phyloP scores from a whole-genome alignment of 352 stramenopile species.

The Aphanomyces invadans region DNA sequence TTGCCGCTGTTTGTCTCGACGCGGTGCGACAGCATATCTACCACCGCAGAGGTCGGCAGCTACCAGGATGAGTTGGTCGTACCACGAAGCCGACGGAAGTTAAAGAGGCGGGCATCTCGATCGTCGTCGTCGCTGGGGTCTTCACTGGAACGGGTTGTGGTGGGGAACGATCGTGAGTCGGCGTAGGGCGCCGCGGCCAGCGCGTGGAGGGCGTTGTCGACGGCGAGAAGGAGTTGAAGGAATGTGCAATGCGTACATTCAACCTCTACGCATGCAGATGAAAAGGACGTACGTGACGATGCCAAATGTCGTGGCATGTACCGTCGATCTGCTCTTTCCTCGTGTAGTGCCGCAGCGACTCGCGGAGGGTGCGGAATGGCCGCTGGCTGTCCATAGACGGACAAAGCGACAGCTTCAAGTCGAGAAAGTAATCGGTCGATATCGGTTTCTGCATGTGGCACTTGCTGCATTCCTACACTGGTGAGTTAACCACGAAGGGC shows the following conservation, averaged over 20 bases:
- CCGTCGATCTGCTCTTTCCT: conserved; percentile 20
- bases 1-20: background rate
- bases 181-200: background rate
- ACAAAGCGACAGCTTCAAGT: conserved; percentile 20
- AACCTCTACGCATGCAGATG: background rate
- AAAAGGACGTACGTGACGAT: background rate
- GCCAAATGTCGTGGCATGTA: background rate
- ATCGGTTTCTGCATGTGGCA: conserved; percentile 18
- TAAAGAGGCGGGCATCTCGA: background rate
- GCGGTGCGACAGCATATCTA: conserved; percentile 15
- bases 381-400: conserved; percentile 10
- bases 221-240: background rate
- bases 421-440: conserved; percentile 17
- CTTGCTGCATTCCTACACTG: background rate
- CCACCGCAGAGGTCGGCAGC: background rate
- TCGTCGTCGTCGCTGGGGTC: background rate
- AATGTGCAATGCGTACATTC: conserved; percentile 21
- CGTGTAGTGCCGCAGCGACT: conserved; percentile 16
- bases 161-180: background rate
- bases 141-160: background rate
- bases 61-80: background rate
- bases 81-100: background rate
- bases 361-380: background rate
- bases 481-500: background rate
- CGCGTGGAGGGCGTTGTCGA: background rate